These are phyloP conservation scores for Helotiales sp. DNA, from an alignment of 2,329 filamentous ascomycete genomes.

Conservation along the genomic window DNA sequence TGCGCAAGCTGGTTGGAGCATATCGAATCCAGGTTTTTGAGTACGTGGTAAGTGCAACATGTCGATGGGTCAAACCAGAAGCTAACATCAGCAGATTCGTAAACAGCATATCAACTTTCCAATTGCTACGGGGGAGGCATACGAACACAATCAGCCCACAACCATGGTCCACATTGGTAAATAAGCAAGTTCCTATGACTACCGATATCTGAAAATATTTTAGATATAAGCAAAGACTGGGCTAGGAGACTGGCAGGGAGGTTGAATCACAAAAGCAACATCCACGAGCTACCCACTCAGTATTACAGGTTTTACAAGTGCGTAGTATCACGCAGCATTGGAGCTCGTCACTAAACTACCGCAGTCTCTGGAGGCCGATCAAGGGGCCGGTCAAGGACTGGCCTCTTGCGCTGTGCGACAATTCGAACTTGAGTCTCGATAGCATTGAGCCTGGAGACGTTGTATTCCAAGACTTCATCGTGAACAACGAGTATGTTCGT, in stretches of 20 bases:
- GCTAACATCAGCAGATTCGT: no score
- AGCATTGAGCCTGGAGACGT: background rate
- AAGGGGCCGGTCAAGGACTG: background rate
- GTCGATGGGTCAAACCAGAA: no score
- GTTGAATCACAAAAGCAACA: no score
- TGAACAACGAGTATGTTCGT: background rate
- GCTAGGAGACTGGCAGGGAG: background rate
- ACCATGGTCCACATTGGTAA: background rate
- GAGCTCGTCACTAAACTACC: background rate
- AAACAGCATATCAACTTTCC: background rate
- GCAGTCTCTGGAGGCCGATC: background rate
- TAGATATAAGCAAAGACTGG: no score
- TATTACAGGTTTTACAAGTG: background rate
- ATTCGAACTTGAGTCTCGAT: background rate
- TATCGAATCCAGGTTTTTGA: background rate
- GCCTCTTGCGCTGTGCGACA: background rate
- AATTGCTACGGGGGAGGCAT: background rate
- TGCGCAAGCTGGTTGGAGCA: background rate
- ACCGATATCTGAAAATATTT: no score
- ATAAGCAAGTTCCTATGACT: no score
- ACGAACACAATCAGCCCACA: background rate
- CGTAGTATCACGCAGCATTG: background rate
- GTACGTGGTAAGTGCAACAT: background rate
- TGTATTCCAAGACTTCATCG: background rate
- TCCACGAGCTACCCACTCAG: background rate